A percentile compares a stretch with the other conserved stretches of the same genome.
Evolutionary conservation across 2,329 filamentous ascomycete species (phyloP).

Genomic region (Onygenales sp.): DNA sequence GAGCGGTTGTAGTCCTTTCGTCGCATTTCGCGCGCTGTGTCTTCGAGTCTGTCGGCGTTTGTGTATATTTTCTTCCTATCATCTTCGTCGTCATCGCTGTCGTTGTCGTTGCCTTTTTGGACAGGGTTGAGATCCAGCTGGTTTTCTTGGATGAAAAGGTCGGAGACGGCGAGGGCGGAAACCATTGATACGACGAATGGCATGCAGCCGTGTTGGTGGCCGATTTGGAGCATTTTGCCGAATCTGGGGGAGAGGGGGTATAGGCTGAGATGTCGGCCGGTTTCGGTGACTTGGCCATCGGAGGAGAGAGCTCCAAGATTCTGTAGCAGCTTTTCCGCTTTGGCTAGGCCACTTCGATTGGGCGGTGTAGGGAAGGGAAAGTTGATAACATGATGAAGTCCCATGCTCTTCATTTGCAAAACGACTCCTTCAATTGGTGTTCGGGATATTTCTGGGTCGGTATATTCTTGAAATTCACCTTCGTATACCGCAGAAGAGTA

Average conservation of each 20-base stretch:
- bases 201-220: constrained; percentile 70
- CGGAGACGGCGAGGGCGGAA: constrained; percentile 75
- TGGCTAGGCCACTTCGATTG: constrained; percentile 62
- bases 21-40: constrained; percentile 58
- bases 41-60: constrained; percentile 60
- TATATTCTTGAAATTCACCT: constrained; percentile 75
- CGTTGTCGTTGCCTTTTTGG: constrained; percentile 30
- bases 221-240: constrained; percentile 82
- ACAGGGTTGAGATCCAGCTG: constrained; percentile 57
- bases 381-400: constrained; percentile 77
- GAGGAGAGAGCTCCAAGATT: constrained; percentile 73
- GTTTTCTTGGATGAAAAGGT: constrained; percentile 75
- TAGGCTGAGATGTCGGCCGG: constrained; percentile 72
- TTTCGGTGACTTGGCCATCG: constrained; percentile 64
- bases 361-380: constrained; percentile 95
- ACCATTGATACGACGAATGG: constrained; percentile 83
- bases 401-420: constrained; percentile 90
- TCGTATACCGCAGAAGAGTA: constrained; percentile 92
- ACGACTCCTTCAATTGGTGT: constrained; percentile 92
- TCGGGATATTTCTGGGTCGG: constrained; percentile 77
- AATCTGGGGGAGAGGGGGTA: constrained; percentile 89
- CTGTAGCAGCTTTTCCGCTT: constrained; percentile 75
- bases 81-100: constrained; percentile 25
- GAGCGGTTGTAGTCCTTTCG: constrained; percentile 59
- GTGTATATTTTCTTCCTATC: constrained; percentile 41